A percentile compares a stretch with the other conserved stretches of the same genome.
Evolutionary conservation across 2,329 filamentous ascomycete genomes (phyloP).

Genomic region (Aspergillus phoenicis): DNA sequence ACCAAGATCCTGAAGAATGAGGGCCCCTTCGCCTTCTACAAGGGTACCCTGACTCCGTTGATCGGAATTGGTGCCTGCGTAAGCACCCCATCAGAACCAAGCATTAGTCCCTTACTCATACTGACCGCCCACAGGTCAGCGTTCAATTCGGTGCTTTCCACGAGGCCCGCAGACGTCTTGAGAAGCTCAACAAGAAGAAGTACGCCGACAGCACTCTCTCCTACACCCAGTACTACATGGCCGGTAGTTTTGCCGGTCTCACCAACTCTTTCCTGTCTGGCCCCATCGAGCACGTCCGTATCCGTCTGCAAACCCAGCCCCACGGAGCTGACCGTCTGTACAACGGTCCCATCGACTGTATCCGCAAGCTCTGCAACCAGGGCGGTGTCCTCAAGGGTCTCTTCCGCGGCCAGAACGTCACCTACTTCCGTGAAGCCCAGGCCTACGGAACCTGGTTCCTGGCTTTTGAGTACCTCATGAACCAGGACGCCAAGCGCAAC

Average conservation of each 20-base stretch:
- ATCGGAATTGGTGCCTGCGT: conserved; percentile 96
- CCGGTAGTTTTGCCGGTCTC: conserved; percentile 89
- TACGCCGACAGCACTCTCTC: conserved; percentile 57
- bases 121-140: conserved; percentile 58
- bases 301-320: conserved; percentile 92
- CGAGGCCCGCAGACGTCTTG: conserved; percentile 82
- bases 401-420: conserved; percentile 86
- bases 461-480: conserved; percentile 95
- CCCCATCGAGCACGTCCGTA: conserved; percentile 96
- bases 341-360: conserved; percentile 82
- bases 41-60: conserved; percentile 91
- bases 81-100: conserved; percentile 27
- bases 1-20: conserved; percentile 83
- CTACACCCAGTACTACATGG: conserved; percentile 84
- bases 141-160: conserved; percentile 98
- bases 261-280: conserved; percentile 86
- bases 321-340: conserved; percentile 81
- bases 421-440: conserved; percentile 83
- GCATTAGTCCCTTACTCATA: not conserved
- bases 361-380: conserved; percentile 73
- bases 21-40: conserved; percentile 92
- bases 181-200: conserved; percentile 66
- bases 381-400: conserved; percentile 72
- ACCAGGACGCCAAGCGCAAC: conserved; percentile 79
- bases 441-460: conserved; percentile 97